Evolutionary conservation across 2,329 filamentous ascomycete genomes (phyloP).

Genomic region (Cladosporium sp.): DNA sequence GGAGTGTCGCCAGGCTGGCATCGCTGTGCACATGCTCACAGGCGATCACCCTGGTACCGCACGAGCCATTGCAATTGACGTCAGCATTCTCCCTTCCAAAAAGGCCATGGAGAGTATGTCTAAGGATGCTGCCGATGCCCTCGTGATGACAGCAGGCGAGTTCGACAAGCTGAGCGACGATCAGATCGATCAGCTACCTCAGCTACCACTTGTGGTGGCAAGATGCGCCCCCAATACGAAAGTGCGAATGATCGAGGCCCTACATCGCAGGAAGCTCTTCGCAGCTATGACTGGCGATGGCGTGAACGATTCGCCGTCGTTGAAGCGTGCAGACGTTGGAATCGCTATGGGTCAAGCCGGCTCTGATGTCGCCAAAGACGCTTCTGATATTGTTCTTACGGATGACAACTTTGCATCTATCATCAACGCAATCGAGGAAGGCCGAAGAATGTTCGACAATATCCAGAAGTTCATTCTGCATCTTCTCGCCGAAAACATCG

Average conservation of each 20-base stretch:
- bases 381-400: conserved; percentile 79
- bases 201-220: conserved; percentile 78
- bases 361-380: conserved; percentile 82
- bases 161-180: conserved; percentile 68
- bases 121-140: conserved; percentile 62
- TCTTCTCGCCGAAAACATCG: conserved; percentile 77
- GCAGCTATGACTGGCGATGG: conserved; percentile 89
- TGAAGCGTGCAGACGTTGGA: conserved; percentile 79
- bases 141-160: conserved; percentile 69
- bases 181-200: conserved; percentile 73
- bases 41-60: conserved; percentile 81
- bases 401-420: conserved; percentile 89
- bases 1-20: conserved; percentile 71
- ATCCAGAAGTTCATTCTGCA: conserved; percentile 85
- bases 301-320: conserved; percentile 81
- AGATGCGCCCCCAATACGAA: conserved; percentile 85
- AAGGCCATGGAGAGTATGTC: conserved; percentile 61
- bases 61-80: conserved; percentile 74
- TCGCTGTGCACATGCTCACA: conserved; percentile 83
- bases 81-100: conserved; percentile 64
- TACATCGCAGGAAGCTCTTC: conserved; percentile 73
- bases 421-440: conserved; percentile 77
- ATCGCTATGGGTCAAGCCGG: conserved; percentile 84
- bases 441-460: conserved; percentile 81
- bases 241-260: conserved; percentile 85